Conservation (phyloP, 805 yeast genomes). For the Wickerhamomyces rabaulensis region DNA sequence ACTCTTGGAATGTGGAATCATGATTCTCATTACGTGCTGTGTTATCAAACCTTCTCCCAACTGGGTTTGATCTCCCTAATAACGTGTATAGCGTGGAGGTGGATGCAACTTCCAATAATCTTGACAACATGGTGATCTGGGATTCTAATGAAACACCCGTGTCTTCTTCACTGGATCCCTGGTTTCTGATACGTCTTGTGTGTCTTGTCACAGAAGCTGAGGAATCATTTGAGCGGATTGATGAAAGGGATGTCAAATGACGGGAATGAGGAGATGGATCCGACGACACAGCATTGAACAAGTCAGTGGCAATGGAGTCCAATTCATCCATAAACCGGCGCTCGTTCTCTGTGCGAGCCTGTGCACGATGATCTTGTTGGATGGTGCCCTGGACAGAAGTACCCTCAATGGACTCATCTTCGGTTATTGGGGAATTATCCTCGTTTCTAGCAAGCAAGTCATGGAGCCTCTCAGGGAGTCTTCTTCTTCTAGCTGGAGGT, state of each 20-base stretch:
- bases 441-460: conserved; percentile 1
- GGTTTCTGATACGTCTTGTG: neutral
- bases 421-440: neutral
- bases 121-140: conserved; percentile 38
- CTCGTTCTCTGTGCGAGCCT: neutral
- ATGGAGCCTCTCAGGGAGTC: conserved; percentile 10
- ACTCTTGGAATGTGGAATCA: conserved; percentile 40
- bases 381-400: conserved; percentile 6
- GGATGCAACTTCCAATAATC: conserved; percentile 40
- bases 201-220: conserved; percentile 1
- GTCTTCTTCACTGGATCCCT: neutral
- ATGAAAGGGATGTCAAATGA: neutral
- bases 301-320: conserved; percentile 17
- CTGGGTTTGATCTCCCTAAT: conserved; percentile 25
- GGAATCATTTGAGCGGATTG: neutral
- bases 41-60: conserved; percentile 28
- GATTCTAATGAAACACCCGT: conserved; percentile 13
- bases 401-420: conserved; percentile 1
- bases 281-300: conserved; percentile 10
- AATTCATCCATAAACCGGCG: conserved; percentile 16
- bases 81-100: conserved; percentile 37
- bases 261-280: neutral
- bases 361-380: neutral
- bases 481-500: conserved; percentile 19
- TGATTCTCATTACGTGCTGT: conserved; percentile 8